Evolutionary conservation across 495 filamentous ascomycete species (phyloP).

Genomic region (Penicillium robsamsonii): DNA sequence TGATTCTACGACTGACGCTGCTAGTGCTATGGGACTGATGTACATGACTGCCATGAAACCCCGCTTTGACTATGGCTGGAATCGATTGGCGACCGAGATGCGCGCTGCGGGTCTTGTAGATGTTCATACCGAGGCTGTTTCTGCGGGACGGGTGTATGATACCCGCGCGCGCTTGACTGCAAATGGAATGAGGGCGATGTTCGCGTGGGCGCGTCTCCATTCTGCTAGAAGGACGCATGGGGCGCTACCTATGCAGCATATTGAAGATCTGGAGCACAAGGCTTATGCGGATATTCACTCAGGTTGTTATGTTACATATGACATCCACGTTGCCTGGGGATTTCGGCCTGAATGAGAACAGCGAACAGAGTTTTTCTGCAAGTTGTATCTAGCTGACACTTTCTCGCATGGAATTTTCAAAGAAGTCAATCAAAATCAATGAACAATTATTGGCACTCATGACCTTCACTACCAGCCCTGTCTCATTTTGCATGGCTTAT

Average conservation of each 20-base stretch:
- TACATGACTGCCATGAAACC: conserved; percentile 7
- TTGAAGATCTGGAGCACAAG: conserved; percentile 15
- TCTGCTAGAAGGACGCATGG: conserved; percentile 8
- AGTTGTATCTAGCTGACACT: not conserved
- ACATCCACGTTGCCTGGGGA: conserved; percentile 8
- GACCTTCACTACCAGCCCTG: not conserved
- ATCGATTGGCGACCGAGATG: not conserved
- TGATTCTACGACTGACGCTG: not conserved
- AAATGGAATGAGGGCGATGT: conserved; percentile 14
- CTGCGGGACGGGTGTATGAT: not conserved
- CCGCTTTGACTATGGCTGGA: conserved; percentile 2
- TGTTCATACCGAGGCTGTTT: not conserved
- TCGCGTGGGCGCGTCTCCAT: conserved; percentile 14
- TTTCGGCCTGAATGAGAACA: not conserved
- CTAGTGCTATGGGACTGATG: conserved; percentile 6
- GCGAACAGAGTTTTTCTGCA: not conserved
- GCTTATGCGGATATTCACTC: conserved; percentile 15
- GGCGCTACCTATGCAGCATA: conserved; percentile 1
- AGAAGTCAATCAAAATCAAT: not conserved
- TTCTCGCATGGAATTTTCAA: not conserved
- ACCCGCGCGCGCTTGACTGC: not conserved
- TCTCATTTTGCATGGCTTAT: not conserved
- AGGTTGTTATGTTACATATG: conserved; percentile 17
- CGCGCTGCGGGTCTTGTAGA: not conserved
- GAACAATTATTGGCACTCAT: not conserved